Base-by-base conservation (phyloP, 1,284 basidiomycete species). In the Moniliophthora roreri region DNA sequence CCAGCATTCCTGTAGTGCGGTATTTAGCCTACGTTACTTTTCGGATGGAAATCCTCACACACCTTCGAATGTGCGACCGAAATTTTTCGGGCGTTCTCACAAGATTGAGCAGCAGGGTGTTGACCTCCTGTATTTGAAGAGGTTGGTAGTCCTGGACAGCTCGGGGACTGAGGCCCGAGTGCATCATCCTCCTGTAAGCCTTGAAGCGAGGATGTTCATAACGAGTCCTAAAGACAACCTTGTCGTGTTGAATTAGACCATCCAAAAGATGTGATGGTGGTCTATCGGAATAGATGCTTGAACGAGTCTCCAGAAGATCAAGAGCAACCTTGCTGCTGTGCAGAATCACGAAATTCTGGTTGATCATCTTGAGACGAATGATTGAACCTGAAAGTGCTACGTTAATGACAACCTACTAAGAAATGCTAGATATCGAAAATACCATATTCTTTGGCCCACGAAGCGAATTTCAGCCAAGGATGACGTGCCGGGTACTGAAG, bases 291-390 rank as follows among this genome's bases (percentile, higher is more conserved):
- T 70, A 70, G 18, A 69, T 65, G 7, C 53, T 45, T 1, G 71
- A 69, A 6, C 68, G 64, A 3, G 54, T 49, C 18, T 71, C 69
- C 21, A 75, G 54, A 7, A 74, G 62, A 34, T 69, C 69, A n/a
- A 58, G 48, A 2, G 61, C 66, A 7, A 60, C 63, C 48, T 68
- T 62, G 7, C 54, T 55, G 18, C 64, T 62, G 58, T 71, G 72
- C 21, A 75, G 52, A 10, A 73, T 56, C 24, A 73, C 62, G 15
- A 61, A 64, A n/a, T 59, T 54, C 24, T 63, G 57, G 40, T 58
- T 56, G 40, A 63, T 61, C 15, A 62, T 51, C 20, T 59, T 57
- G 16, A 68, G 53, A 42, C 60, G 63, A 16, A 67, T 44, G 36
- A 71, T 54, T 8, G 62, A 57, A 6, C 64, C 66, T 66, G 28